Conservation (phyloP, 106 monocot species). For the Vanilla planifolia region DNA sequence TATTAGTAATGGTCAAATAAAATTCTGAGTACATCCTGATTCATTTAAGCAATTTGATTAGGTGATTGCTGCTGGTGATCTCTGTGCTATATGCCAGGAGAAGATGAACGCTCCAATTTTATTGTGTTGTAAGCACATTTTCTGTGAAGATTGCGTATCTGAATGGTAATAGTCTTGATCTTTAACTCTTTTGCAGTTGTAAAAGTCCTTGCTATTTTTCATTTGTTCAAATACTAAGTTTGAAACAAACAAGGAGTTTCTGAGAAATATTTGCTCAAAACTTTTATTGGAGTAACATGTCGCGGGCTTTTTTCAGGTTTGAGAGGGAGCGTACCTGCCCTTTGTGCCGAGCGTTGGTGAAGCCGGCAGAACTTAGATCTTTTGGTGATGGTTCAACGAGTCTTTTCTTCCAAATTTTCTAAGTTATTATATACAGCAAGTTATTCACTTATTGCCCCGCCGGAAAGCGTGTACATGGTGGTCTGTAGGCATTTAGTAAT, state of each 20-base stretch:
- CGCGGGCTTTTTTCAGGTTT: constrained; percentile 44
- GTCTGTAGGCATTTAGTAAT: too few relatives aligned
- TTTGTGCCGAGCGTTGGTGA: constrained; percentile 79
- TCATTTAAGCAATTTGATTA: too few relatives aligned
- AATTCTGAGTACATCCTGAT: too few relatives aligned
- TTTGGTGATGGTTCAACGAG: constrained; percentile 92
- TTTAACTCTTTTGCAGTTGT: not conserved
- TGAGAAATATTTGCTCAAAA: too few relatives aligned
- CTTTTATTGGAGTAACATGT: too few relatives aligned
- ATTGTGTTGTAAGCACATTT: constrained; percentile 88
- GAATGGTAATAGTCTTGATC: constrained; percentile 59
- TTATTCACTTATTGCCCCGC: too few relatives aligned
- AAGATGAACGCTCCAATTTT: constrained; percentile 86
- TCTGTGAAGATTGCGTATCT: constrained; percentile 95
- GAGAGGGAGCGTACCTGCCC: constrained; percentile 93
- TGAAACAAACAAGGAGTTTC: too few relatives aligned
- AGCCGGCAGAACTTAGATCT: constrained; percentile 75
- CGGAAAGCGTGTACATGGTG: too few relatives aligned
- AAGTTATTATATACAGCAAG: constrained; percentile 10
- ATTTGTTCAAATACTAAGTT: too few relatives aligned
- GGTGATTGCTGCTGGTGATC: constrained; percentile 78
- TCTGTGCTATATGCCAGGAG: constrained; percentile 96
- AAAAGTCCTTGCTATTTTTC: too few relatives aligned
- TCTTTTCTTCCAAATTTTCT: constrained; percentile 89
- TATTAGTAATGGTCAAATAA: too few relatives aligned